Base-by-base conservation (phyloP, 441 rosid genomes). In the Adansonia madagascariensis region DNA sequence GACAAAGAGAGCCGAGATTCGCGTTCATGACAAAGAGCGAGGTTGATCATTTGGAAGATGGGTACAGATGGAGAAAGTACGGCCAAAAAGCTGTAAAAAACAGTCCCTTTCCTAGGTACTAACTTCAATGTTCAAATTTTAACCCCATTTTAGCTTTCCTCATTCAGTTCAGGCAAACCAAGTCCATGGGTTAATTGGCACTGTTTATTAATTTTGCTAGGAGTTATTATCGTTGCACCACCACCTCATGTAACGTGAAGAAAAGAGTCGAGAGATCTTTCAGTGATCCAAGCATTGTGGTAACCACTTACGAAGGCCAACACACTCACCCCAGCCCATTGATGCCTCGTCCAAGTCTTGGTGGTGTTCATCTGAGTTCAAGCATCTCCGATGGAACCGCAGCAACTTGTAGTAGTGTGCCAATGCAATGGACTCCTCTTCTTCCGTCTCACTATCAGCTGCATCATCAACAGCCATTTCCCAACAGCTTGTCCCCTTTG, bases 221-320 rank as follows among this genome's bases (percentile, higher is more conserved):
- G 91, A 88, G 88, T 77, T 90, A 90, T 78, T 90, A 89, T 71
- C 94, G 94, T 80, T 90, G 94, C 92, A 90, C 92, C 77, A 88
- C 75, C 49, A 80, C 87, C 49, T 85, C 91, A 35, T 90, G 95
- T 83, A 89, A 85, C 80, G 92, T 91, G 83, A 91, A 91, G 85
- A 90, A 90, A 84, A 82, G 94, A 74, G 92, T 90, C 9, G 92
- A 90, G 84, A 84, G 94, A 81, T 89, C 86, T 44, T 85, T 78
- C 81, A 81, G 22, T 61, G 91, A 90, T 80, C 88, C 91, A 17
- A 84, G 77, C 82, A 83, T 64, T 49, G 92, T 90, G 17, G 83
- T 90, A 62, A 90, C 92, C 1, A 89, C 92, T 31, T 90, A 90
- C 31, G 91, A 87, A 77, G 94, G 94, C 53, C 90, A 89, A 81